Evolutionary conservation across 306 rosid genomes (phyloP).

Genomic region (Cucumis melo): DNA sequence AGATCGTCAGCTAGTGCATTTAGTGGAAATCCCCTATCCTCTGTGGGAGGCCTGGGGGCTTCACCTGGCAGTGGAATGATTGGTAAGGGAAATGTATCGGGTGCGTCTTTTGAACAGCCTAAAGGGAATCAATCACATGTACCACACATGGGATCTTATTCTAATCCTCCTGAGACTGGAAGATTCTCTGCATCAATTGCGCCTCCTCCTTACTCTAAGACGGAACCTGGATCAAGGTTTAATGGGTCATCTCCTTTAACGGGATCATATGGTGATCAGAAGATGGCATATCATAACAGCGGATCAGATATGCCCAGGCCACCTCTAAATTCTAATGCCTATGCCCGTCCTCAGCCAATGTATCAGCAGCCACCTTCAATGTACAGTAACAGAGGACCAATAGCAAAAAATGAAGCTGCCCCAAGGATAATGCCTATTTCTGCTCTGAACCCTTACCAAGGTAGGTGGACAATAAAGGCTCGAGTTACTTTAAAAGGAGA

Average conservation of each 20-base stretch:
- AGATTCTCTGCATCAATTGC: slow-evolving; percentile 27
- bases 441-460: slow-evolving; percentile 66
- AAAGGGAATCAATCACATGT: slow-evolving; percentile 24
- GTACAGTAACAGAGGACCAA: slow-evolving; percentile 56
- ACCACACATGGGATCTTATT: slow-evolving; percentile 19
- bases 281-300: slow-evolving; percentile 24
- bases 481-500: slow-evolving; percentile 82
- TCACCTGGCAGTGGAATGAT: slow-evolving; percentile 16
- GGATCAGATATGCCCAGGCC: slow-evolving; percentile 32
- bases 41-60: slow-evolving; percentile 10
- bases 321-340: slow-evolving; percentile 24
- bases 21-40: slow-evolving; percentile 25
- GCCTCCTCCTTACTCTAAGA: slow-evolving; percentile 13
- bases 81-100: slow-evolving; percentile 24
- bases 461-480: slow-evolving; percentile 76
- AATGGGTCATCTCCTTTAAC: slow-evolving; percentile 18
- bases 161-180: slow-evolving; percentile 24
- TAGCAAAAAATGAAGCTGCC: slow-evolving; percentile 63
- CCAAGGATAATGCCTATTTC: slow-evolving; percentile 63
- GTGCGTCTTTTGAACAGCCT: slow-evolving; percentile 24
- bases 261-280: slow-evolving; percentile 51
- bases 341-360: slow-evolving; percentile 36
- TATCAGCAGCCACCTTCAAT: slow-evolving; percentile 54
- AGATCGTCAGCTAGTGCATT: slow-evolving; percentile 15
- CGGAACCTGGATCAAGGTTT: slow-evolving; percentile 19